Evolutionary conservation across 805 yeast genomes (phyloP), one percentile per base, ranked within the genome.

Genomic region (Myxozyma kluyveri): DNA sequence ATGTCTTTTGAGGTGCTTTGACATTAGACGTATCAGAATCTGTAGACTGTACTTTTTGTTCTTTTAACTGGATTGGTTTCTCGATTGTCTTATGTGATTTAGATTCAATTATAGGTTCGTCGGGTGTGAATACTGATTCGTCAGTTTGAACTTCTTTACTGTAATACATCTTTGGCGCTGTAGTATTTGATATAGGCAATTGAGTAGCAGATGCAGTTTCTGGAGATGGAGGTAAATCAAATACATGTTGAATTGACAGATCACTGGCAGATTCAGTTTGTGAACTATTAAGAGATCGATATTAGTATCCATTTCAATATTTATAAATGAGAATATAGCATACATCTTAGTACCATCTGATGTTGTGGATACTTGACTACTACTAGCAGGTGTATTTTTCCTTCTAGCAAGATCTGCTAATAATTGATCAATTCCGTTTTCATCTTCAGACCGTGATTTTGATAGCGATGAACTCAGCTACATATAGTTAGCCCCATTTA

Each of bases 141-240:
- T 56, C 47, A 2, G 67, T 65, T 47, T 66, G 69, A 3, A 66
- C 65, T 36, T 63, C 65, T 43, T 66, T 65, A 39, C 56, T 57
- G 49, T 66, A 66, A 6, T 61, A 56, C 1, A 58, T 54, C 27
- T 29, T 43, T 21, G 19, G 14, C 1, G 5, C 33, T 19, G n/a
- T n/a, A 6, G 18, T 18, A 14, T 5, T 17, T 10, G 6, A 39
- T 18, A 7, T n/a, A n/a, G n/a, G 10, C 22, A 21, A 3, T 3
- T 4, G 12, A 9, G 14, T 26, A 12, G 32, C 24, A 3, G 5
- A 7, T 2, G 9, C 12, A 7, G 17, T 29, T 17, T 12, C 26
- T 22, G 35, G 24, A 19, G 49, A 7, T 7, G 53, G 49, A 17
- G 18, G 14, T 9, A 49, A 27, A 18, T 47, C 56, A 22, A 46